Conservation (phyloP, 83 land plant genomes). For the Isoetes engelmannii region DNA sequence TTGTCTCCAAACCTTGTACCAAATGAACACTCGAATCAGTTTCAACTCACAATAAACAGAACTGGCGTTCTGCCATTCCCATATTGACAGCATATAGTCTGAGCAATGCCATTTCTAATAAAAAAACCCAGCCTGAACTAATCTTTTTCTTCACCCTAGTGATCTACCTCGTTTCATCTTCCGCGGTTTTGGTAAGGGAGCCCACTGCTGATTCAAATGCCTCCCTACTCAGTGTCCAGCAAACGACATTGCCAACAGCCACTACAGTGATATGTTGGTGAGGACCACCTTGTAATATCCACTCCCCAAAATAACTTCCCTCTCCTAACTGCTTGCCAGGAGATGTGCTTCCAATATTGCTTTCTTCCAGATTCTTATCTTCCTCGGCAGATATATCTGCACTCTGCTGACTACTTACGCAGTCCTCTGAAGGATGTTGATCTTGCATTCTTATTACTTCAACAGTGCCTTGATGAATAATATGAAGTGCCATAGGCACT, state of each 20-base stretch:
- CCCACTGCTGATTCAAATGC: constrained; percentile 79
- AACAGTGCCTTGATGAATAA: constrained; percentile 16
- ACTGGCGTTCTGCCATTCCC: no score
- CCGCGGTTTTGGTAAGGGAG: constrained; percentile 40
- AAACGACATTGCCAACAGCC: constrained; percentile 66
- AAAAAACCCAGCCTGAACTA: no score
- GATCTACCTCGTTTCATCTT: constrained; percentile 42
- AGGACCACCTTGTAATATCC: constrained; percentile 63
- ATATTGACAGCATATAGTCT: no score
- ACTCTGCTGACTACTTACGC: no score
- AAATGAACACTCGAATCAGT: no score
- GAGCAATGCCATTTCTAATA: no score
- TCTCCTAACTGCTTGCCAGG: constrained; percentile 24
- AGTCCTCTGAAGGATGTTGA: no score
- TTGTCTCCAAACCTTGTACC: no score
- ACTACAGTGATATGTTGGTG: constrained; percentile 39
- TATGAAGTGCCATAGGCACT: constrained; percentile 4
- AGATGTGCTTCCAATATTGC: constrained; percentile 3
- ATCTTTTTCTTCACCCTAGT: no score
- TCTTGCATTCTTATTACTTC: background rate
- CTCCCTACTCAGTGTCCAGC: constrained; percentile 60
- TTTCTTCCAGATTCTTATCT: constrained; percentile 16
- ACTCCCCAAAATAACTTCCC: constrained; percentile 80
- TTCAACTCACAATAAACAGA: no score
- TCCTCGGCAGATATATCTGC: constrained; percentile 10